Conservation (phyloP, 495 filamentous ascomycete genomes). For the Cercophora samala region DNA sequence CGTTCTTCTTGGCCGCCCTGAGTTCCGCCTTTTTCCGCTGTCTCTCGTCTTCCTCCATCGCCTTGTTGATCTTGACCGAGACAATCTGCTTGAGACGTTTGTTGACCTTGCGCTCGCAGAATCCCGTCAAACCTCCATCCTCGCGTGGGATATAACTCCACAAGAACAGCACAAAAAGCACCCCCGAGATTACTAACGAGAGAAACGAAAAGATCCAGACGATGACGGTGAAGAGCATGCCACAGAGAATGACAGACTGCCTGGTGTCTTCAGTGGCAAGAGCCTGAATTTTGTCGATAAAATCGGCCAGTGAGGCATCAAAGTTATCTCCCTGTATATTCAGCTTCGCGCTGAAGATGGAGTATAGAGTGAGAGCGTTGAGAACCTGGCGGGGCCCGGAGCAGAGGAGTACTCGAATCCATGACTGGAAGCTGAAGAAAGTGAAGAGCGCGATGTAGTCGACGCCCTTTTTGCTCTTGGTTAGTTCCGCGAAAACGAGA, state of each 20-base stretch:
- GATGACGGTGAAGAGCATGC: constrained; percentile 88
- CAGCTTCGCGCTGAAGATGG: constrained; percentile 65
- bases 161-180: constrained; percentile 83
- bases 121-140: constrained; percentile 75
- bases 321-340: constrained; percentile 58
- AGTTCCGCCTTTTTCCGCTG: constrained; percentile 55
- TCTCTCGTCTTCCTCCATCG: constrained; percentile 67
- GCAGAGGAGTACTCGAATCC: constrained; percentile 82
- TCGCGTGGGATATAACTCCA: constrained; percentile 79
- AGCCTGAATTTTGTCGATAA: constrained; percentile 71
- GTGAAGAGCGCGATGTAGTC: constrained; percentile 91
- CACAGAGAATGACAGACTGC: constrained; percentile 75
- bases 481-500: constrained; percentile 87
- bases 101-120: constrained; percentile 88
- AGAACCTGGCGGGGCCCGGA: constrained; percentile 87
- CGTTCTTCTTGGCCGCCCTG: constrained; percentile 54
- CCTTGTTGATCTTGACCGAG: constrained; percentile 75
- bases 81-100: constrained; percentile 77
- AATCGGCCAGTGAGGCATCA: constrained; percentile 54
- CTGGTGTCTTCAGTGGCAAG: constrained; percentile 66
- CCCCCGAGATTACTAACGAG: constrained; percentile 63
- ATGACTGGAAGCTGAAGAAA: constrained; percentile 92
- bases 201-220: constrained; percentile 84
- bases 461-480: constrained; percentile 82
- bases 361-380: constrained; percentile 83